Percentiles rank a stretch among this genome's conserved stretches.
These are phyloP conservation scores for Guillardia theta DNA, from an alignment of 78 protist genomes.

Conservation along the genomic window DNA sequence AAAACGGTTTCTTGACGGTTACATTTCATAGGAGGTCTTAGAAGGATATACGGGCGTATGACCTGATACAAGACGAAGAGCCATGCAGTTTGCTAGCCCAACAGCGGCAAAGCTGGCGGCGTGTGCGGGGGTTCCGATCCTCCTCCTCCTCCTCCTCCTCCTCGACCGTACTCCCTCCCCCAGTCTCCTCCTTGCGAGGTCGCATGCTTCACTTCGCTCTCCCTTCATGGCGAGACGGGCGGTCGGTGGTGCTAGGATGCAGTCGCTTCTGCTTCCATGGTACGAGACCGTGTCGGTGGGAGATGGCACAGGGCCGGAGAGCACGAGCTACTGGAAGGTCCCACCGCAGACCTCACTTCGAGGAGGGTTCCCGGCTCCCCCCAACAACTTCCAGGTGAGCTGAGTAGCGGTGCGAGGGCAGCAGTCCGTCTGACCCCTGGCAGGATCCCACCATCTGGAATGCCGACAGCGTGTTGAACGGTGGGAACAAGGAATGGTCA, in stretches of 20 bases:
- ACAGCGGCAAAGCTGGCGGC: no score
- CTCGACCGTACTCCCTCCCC: no score
- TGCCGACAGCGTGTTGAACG: neutral
- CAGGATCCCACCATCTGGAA: constrained; percentile 5
- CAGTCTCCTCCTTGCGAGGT: no score
- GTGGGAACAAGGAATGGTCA: constrained; percentile 30
- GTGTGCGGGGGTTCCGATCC: no score
- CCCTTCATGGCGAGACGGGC: no score
- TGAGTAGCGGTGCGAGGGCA: neutral
- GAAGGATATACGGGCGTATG: no score
- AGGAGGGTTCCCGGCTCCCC: neutral
- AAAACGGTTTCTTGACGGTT: no score
- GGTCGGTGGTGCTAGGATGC: neutral
- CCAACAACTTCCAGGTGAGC: neutral
- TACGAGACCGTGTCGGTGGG: neutral
- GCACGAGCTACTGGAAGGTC: neutral
- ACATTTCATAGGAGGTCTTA: no score
- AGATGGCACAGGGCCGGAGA: constrained; percentile 3
- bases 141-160: no score
- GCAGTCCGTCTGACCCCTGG: neutral
- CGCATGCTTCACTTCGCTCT: no score
- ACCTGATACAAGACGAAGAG: no score
- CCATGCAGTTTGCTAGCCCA: no score
- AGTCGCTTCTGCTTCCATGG: neutral
- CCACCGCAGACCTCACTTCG: neutral